Evolutionary conservation across 208 protist species (phyloP).

Genomic region (Acanthamoeba polyphaga): DNA sequence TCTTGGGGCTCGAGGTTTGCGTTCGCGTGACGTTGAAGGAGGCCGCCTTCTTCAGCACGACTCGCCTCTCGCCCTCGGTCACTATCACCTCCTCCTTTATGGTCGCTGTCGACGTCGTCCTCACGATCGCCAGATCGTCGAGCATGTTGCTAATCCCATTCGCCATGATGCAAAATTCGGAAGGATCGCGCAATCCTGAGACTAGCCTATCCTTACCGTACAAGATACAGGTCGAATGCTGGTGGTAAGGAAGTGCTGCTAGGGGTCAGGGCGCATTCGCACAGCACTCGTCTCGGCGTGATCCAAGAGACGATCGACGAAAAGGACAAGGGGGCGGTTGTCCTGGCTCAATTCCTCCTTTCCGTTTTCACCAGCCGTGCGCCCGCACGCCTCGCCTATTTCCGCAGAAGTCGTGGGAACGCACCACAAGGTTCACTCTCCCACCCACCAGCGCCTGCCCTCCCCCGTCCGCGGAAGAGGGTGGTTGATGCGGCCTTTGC

Average conservation of each 20-base stretch:
- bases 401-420: no score
- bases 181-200: neutral
- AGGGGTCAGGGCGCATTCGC: neutral
- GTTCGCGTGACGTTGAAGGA: constrained; percentile 27
- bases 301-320: no score
- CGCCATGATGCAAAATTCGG: neutral
- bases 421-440: no score
- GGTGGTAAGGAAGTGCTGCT: neutral
- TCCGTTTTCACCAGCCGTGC: no score
- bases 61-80: neutral
- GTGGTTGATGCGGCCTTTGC: no score
- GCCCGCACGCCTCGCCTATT: no score
- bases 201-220: neutral
- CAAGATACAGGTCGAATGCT: neutral
- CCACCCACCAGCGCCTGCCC: no score
- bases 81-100: neutral
- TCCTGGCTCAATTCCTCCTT: no score
- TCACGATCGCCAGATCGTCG: neutral
- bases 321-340: no score
- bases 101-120: neutral
- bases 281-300: neutral
- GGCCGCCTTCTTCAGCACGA: neutral
- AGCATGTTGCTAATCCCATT: neutral
- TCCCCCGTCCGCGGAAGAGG: no score
- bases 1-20: neutral